These are phyloP conservation scores for Rhizoclosmatium sp. DNA, from an alignment of 192 early-diverging fungal genomes.

Conservation along the genomic window DNA sequence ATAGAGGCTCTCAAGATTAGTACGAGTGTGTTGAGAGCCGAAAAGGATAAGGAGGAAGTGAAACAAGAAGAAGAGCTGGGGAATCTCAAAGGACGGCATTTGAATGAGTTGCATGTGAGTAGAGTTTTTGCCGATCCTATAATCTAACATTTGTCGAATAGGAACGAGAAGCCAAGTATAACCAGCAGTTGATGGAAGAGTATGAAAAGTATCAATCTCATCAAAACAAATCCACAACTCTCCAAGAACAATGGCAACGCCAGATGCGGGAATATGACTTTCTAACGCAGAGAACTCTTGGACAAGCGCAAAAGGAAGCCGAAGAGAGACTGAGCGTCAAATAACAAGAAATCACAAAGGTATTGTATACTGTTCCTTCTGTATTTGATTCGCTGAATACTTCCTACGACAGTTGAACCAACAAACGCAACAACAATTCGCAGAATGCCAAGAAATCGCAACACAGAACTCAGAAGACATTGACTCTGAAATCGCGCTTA, in stretches of 20 bases:
- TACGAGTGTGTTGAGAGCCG: conserved; percentile 50
- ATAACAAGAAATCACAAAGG: conserved; percentile 55
- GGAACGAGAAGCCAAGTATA: conserved; percentile 62
- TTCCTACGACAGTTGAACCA: conserved; percentile 50
- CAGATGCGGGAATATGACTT: conserved; percentile 51
- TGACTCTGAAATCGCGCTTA: conserved; percentile 56
- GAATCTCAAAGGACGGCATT: conserved; percentile 39
- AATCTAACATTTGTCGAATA: conserved; percentile 10
- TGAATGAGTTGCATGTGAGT: conserved; percentile 58
- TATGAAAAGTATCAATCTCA: conserved; percentile 65
- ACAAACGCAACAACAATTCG: conserved; percentile 45
- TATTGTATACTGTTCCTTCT: conserved; percentile 1
- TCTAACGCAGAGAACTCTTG: conserved; percentile 40
- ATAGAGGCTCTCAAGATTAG: conserved; percentile 63
- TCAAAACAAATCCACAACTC: conserved; percentile 40
- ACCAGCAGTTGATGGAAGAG: conserved; percentile 63
- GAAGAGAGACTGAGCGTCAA: conserved; percentile 54
- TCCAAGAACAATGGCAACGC: conserved; percentile 59
- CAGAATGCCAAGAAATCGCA: conserved; percentile 57
- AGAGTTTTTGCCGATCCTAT: background rate
- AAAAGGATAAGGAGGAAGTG: conserved; percentile 66
- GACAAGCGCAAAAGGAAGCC: conserved; percentile 48
- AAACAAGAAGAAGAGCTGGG: conserved; percentile 58
- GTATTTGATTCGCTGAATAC: background rate
- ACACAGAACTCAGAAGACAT: conserved; percentile 57